phyloP scores from a whole-genome alignment of 116 monocot genomes.

The Thalassia testudinum region DNA sequence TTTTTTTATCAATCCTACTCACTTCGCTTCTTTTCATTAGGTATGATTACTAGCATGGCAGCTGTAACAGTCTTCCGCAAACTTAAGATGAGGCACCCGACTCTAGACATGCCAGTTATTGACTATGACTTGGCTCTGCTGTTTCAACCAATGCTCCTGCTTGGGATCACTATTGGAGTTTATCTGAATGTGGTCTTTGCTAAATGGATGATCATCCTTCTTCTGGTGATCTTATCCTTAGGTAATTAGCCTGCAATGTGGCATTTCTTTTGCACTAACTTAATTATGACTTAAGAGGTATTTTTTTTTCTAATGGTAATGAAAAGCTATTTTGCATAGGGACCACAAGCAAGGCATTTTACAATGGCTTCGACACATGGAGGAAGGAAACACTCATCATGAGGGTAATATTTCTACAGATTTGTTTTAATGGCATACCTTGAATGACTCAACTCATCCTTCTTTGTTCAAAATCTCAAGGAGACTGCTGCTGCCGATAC shows the following conservation, averaged over 20 bases:
- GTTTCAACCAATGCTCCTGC: slow-evolving; percentile 13
- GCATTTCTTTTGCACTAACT: background rate
- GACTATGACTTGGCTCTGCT: slow-evolving; percentile 10
- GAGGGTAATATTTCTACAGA: slow-evolving; percentile 16
- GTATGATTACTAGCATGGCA: slow-evolving; percentile 5
- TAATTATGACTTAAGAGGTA: background rate
- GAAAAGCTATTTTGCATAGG: background rate
- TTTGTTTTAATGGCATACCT: background rate
- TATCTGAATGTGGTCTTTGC: slow-evolving; percentile 8
- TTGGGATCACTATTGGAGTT: slow-evolving; percentile 11
- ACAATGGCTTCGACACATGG: slow-evolving; percentile 66
- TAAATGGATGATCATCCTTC: slow-evolving; percentile 11
- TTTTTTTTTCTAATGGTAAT: background rate
- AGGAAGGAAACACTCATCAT: slow-evolving; percentile 75
- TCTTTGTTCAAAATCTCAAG: slow-evolving; percentile 11
- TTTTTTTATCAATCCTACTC: too few relatives aligned
- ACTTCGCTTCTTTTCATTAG: background rate
- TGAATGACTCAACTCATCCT: background rate
- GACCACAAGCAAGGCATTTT: slow-evolving; percentile 8
- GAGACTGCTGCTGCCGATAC: slow-evolving; percentile 24
- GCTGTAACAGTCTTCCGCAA: slow-evolving; percentile 1
- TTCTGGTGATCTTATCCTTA: slow-evolving; percentile 4
- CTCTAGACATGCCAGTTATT: slow-evolving; percentile 2
- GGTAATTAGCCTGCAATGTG: background rate
- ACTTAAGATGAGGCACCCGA: slow-evolving; percentile 6